phyloP scores from a whole-genome alignment of 352 stramenopile genomes.

The Phytophthora quininea region DNA sequence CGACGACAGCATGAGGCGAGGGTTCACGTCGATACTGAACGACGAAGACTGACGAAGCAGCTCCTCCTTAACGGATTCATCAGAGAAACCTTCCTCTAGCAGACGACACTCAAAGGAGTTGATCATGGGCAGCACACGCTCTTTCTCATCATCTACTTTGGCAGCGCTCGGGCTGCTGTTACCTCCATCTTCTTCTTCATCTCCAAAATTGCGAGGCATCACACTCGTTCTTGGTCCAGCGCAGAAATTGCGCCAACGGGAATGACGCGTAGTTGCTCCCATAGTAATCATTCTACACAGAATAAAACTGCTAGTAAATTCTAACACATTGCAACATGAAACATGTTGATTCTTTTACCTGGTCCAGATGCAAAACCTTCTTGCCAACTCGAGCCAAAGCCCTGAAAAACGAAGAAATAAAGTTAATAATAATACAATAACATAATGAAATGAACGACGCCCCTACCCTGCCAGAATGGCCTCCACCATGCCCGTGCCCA shows the following conservation, averaged over 20 bases:
- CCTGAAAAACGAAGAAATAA: constrained; percentile 30
- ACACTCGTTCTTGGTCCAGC: constrained; percentile 64
- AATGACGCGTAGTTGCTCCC: constrained; percentile 84
- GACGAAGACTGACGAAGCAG: constrained; percentile 53
- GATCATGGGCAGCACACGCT: constrained; percentile 43
- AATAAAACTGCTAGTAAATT: background rate
- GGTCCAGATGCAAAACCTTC: constrained; percentile 81
- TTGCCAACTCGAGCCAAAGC: constrained; percentile 70
- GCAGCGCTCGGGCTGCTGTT: background rate
- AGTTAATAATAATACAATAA: background rate
- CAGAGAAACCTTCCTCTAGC: constrained; percentile 45
- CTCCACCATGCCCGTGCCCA: constrained; percentile 85
- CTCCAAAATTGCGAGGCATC: constrained; percentile 37
- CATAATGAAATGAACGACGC: background rate
- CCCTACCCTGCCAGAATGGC: constrained; percentile 74
- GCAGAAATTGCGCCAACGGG: constrained; percentile 57
- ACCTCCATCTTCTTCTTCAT: constrained; percentile 33
- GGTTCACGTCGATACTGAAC: constrained; percentile 83
- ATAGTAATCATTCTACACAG: constrained; percentile 79
- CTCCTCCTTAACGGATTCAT: constrained; percentile 41
- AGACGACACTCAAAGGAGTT: constrained; percentile 56
- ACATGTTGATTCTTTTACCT: constrained; percentile 37
- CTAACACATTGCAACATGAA: constrained; percentile 1
- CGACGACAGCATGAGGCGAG: constrained; percentile 80
- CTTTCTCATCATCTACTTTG: constrained; percentile 9